Evolutionary conservation across 306 rosid genomes (phyloP).

Genomic region (Gastrolobium bilobum): DNA sequence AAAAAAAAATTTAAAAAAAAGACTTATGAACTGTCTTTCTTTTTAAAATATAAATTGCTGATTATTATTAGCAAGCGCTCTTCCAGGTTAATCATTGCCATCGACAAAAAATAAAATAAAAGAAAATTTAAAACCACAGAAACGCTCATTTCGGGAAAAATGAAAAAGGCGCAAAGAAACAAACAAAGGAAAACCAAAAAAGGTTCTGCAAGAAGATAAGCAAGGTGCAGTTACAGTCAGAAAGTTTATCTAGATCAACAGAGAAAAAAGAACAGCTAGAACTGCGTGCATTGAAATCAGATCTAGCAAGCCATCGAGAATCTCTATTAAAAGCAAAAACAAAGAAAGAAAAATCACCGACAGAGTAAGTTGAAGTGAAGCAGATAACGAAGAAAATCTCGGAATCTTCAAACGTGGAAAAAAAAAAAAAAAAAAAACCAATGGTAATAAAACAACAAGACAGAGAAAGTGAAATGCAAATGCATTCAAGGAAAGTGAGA

Average conservation of each 20-base stretch:
- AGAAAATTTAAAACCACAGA: background rate
- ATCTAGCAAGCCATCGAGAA: constrained; percentile 51
- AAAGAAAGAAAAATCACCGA: background rate
- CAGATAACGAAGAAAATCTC: constrained; percentile 24
- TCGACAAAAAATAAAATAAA: background rate
- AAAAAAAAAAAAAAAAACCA: background rate
- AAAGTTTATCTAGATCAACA: constrained; percentile 37
- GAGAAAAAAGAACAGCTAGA: constrained; percentile 21
- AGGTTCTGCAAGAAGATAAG: background rate
- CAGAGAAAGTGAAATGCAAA: constrained; percentile 34
- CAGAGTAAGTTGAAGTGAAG: constrained; percentile 32
- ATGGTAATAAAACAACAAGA: constrained; percentile 1
- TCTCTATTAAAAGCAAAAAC: background rate
- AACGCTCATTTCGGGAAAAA: background rate
- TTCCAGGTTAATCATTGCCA: background rate
- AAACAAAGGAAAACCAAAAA: constrained; percentile 1
- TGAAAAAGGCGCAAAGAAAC: background rate
- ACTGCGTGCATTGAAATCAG: constrained; percentile 49
- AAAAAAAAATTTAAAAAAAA: background rate
- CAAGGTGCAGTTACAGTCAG: constrained; percentile 11
- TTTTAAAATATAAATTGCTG: background rate
- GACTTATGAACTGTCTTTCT: background rate
- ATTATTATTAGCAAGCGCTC: constrained; percentile 5
- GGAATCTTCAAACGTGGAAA: constrained; percentile 28
- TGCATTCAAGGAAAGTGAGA: constrained; percentile 23